A percentile compares a stretch with the other conserved stretches of the same genome.
Conservation (phyloP, 2,329 filamentous ascomycete species). For the Lachnellula occidentalis region DNA sequence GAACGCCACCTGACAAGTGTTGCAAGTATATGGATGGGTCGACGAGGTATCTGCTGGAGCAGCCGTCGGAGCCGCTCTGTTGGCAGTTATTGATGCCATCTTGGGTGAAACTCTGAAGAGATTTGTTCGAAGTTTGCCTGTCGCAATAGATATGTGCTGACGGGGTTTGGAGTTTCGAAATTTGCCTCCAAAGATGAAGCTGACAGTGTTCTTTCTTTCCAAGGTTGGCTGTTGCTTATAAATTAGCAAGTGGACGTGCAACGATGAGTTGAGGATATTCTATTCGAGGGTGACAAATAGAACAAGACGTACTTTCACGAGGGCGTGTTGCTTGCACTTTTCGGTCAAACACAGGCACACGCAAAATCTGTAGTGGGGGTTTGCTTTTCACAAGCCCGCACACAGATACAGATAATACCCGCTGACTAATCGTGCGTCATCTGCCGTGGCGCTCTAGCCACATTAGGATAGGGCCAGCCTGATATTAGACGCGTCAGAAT, state of each 20-base stretch:
- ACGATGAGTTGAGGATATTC: background rate
- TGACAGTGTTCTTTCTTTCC: background rate
- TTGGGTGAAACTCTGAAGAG: background rate
- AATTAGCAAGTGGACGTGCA: background rate
- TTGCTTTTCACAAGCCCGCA: too few relatives aligned
- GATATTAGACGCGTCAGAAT: background rate
- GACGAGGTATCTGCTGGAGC: constrained; percentile 34
- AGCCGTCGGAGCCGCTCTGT: constrained; percentile 24
- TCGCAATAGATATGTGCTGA: background rate
- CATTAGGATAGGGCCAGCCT: too few relatives aligned
- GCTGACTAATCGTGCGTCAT: too few relatives aligned
- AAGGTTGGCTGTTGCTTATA: too few relatives aligned
- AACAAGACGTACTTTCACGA: too few relatives aligned
- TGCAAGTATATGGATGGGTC: constrained; percentile 92
- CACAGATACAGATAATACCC: too few relatives aligned
- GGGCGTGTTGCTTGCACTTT: too few relatives aligned
- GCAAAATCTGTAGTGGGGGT: too few relatives aligned
- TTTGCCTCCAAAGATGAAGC: background rate
- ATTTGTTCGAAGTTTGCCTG: background rate
- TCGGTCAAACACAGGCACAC: too few relatives aligned
- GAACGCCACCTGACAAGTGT: constrained; percentile 96
- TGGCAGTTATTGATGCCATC: constrained; percentile 47
- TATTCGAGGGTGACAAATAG: background rate
- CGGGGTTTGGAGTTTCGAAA: background rate
- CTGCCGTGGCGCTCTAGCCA: too few relatives aligned